Base-by-base conservation (phyloP, 2,329 filamentous ascomycete species). In the Scedosporium dehoogii region DNA sequence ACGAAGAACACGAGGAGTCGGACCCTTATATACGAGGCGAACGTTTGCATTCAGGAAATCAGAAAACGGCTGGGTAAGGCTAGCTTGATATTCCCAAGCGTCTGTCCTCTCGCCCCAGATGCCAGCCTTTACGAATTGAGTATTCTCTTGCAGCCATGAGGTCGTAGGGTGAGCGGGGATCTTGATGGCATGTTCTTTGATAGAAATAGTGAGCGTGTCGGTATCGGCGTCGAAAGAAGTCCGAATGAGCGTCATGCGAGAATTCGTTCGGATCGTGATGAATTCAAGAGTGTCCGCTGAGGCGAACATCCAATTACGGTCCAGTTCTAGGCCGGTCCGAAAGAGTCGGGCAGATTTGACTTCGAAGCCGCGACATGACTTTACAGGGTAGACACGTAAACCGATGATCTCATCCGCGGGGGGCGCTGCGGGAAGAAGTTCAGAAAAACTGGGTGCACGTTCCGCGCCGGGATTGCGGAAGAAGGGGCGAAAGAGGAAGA, bases 281-380 rank as follows among this genome's bases (percentile, higher is more conserved):
- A 87, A 87, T 62, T 84, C 78, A 59, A 76, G 73, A 4, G 74
- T 76, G 16, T 78, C 73, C 1, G 78, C 76, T 41, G 81, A 78
- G 58, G 86, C 77, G 71, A 87, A 84, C 85, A 88, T 88, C 85
- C 85, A 88, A 65, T 83, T 80, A 6, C 85, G 76, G 69, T 88
- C 85, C 12, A 87, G 75, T 55, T 85, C 82, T 10, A 88, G 76
- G 0, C 85, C 85, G 3, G 82, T 79, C 56, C 77, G 78, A 41
- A 80, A 75, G 1, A 88, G 74, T 4, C 73, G 75, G 1, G 82
- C 78, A 2, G 75, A 78, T 16, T 78, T 70, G 9, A 87, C 74
- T 48, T 79, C 75, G 66, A 88, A 76, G 9, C 85, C 85, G 56
- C 85, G 83, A 67, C 85, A 88, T 64, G 85, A 87, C 69, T 88